These are phyloP conservation scores for Coniochaeta sp. DNA, from an alignment of 2,329 filamentous ascomycete species.

Conservation along the genomic window DNA sequence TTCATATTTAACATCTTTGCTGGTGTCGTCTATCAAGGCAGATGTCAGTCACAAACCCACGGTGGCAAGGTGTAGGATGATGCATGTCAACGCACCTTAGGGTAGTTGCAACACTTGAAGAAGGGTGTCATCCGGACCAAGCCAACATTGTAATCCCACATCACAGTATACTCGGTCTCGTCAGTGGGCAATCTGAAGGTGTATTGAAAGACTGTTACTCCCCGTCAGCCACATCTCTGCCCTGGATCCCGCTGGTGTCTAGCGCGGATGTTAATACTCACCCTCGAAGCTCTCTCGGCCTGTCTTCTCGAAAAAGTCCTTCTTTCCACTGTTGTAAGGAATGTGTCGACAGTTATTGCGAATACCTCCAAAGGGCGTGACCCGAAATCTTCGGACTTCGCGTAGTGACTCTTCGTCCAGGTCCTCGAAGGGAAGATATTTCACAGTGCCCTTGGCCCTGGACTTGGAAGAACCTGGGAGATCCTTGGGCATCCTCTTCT, in stretches of 20 bases:
- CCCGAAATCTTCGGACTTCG: conserved; percentile 54
- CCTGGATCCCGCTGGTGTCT: neutral
- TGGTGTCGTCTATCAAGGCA: conserved; percentile 63
- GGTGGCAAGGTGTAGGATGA: neutral
- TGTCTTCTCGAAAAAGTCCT: conserved; percentile 78
- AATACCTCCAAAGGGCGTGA: conserved; percentile 60
- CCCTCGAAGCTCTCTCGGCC: conserved; percentile 84
- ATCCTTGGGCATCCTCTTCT: conserved; percentile 59
- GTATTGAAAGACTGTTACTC: conserved; percentile 68
- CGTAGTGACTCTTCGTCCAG: conserved; percentile 47
- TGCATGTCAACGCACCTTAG: conserved; percentile 58
- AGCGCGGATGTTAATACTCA: conserved; percentile 28
- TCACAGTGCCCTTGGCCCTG: conserved; percentile 57
- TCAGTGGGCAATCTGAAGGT: conserved; percentile 65
- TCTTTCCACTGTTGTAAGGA: conserved; percentile 92
- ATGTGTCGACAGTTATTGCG: conserved; percentile 63
- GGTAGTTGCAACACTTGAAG: conserved; percentile 83
- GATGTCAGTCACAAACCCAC: neutral
- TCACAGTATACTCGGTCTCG: conserved; percentile 62
- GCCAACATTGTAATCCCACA: conserved; percentile 97
- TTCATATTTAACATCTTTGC: conserved; percentile 76
- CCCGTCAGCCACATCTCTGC: neutral
- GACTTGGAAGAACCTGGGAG: conserved; percentile 54
- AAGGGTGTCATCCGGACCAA: conserved; percentile 90
- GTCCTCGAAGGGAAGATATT: conserved; percentile 67